A percentile compares a stretch with the other conserved stretches of the same genome.
Conservation (phyloP, 768 basidiomycete species). For the Mycena albidolilacea region DNA sequence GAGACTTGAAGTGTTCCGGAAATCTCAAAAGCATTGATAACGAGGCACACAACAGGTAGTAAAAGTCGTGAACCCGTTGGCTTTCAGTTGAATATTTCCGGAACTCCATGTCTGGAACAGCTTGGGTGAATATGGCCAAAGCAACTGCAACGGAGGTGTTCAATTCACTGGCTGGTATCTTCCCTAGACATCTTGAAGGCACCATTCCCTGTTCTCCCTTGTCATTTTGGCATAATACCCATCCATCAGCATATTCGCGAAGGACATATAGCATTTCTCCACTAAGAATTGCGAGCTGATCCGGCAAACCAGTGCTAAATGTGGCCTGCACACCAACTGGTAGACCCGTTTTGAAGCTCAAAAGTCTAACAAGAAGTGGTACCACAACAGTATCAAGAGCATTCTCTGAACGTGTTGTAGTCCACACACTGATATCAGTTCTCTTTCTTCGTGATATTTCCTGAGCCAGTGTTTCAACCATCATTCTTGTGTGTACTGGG, state of each 20-base stretch:
- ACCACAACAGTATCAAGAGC: constrained; percentile 26
- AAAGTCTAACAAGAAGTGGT: constrained; percentile 29
- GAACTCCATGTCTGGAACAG: constrained; percentile 21
- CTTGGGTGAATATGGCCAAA: constrained; percentile 22
- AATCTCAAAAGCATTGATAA: constrained; percentile 32
- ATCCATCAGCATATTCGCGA: constrained; percentile 24
- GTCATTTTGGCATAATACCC: constrained; percentile 25
- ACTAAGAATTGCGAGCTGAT: constrained; percentile 12
- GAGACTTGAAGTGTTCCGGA: constrained; percentile 29
- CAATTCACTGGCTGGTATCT: constrained; percentile 19
- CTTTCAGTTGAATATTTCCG: constrained; percentile 21
- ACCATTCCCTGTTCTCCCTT: constrained; percentile 24
- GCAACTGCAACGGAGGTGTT: constrained; percentile 30
- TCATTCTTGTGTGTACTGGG: constrained; percentile 24
- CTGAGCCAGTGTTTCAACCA: constrained; percentile 30
- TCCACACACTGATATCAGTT: constrained; percentile 33
- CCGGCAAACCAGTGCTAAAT: constrained; percentile 8
- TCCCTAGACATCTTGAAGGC: constrained; percentile 15
- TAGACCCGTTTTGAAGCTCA: constrained; percentile 18
- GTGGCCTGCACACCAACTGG: constrained; percentile 13
- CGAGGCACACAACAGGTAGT: constrained; percentile 30
- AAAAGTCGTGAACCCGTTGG: constrained; percentile 14
- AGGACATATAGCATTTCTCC: constrained; percentile 22
- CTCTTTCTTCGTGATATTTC: constrained; percentile 30
- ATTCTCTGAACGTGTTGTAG: constrained; percentile 28